Evolutionary conservation across 176 grass and related monocot genomes (phyloP), one percentile per base, ranked within the genome.

Genomic region (Musa beccarii): DNA sequence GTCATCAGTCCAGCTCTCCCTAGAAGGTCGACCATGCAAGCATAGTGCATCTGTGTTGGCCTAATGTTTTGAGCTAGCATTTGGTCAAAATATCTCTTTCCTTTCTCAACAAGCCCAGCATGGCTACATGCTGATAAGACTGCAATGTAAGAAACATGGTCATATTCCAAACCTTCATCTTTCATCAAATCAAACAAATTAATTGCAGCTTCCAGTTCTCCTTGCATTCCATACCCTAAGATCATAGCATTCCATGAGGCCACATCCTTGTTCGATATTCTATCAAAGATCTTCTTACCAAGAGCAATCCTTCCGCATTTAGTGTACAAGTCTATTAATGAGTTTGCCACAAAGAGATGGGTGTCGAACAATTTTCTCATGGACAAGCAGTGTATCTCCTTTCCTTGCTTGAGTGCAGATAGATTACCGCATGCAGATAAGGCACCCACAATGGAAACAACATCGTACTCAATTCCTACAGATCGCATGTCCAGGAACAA

Each of bases 11-110:
- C 94, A 67, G 90, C 78, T 85, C 94, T 80, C 8, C 94, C 90
- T 63, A 91, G 71, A 89, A 97, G 75, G 80, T 97, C 94, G 71
- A 93, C 94, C 88, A 97, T 89, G 68, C 94, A 93, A 73, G 94
- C 84, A 87, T 93, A 97, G 53, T 93, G 94, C 82, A 88, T 90
- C 51, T 93, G 88, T 75, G 78, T 87, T 63, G 90, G 88, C 62
- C 66, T 88, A 43, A 93, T 83, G 79, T 84, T 83, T 76, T 87
- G 80, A 23, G 65, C 56, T 66, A 84, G 13, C 94, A 97, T 97
- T 89, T 93, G 82, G 75, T 66, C 71, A 51, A 97, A 97, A 59
- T 89, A 93, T n/a, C 82, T 64, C 79, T 89, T 89, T 59, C 94
- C 90, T 85, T 52, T 89, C 14, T 89, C 86, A 22, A 97, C 86